Evolutionary conservation across 2,329 filamentous ascomycete species (phyloP), one percentile per base, ranked within the genome.

Genomic region (Ophiostoma australiae): DNA sequence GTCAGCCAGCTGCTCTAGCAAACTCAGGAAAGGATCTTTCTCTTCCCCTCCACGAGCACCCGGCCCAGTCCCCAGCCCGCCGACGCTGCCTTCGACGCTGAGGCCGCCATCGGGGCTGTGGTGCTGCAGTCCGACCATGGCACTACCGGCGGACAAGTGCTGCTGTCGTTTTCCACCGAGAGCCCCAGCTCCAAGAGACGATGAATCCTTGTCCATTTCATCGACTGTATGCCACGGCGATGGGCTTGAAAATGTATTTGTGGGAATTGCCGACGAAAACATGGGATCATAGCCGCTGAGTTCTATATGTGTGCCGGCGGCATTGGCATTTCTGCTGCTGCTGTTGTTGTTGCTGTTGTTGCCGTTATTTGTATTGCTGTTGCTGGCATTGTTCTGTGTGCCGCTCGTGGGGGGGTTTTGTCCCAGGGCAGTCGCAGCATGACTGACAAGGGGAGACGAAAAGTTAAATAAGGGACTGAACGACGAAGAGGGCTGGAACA

Each of bases 1-100:
- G 79, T 95, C 91, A 0, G 91, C 92, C 72, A 95, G 83, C 80
- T 95, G 91, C 78, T 95, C 92, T 48, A 95, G 81, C 61, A 95
- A 80, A 73, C 87, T 91, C 58, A 95, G 79, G 77, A 96, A 95
- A 0, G 92, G 91, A 76, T 95, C 92, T 75, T 91, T 93, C 74
- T 94, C 91, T 27, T 89, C 85, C 2, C 81, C 82, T 4, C 81
- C 82, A 2, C 81, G 77, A 17, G 66, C 63, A 11, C 63, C 8
- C 20, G 17, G 33, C 7, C 35, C 63, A 2, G 63, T 44, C 0
- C 79, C 82, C 1, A 83, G 84, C 1, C 81, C 83, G 0, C 82
- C 83, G 1, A 63, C 44, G 72, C 84, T 85, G 11, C 81, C 84
- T 61, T 82, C 82, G 70, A 83, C 82, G 76, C 85, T 87, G 73